phyloP scores from a whole-genome alignment of 176 grass and related monocot genomes.

The Hyparrhenia diplandra region DNA sequence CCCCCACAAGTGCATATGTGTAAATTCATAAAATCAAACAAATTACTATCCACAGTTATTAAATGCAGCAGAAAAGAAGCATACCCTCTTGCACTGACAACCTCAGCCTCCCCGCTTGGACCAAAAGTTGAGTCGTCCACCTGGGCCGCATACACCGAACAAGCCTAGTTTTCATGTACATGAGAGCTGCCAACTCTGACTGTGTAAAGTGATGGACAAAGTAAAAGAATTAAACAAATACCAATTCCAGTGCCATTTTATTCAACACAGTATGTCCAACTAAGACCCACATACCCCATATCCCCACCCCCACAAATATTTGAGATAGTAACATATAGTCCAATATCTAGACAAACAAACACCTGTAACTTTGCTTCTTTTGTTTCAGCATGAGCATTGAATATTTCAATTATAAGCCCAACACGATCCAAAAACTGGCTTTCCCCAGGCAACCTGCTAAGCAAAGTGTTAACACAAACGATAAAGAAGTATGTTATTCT shows the following conservation, averaged over 20 bases:
- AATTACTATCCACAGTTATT: background rate
- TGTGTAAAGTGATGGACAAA: slow-evolving; percentile 36
- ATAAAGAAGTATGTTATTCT: background rate
- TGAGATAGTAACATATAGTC: background rate
- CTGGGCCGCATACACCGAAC: slow-evolving; percentile 87
- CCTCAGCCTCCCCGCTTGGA: slow-evolving; percentile 85
- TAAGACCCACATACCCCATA: background rate
- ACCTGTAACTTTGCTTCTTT: slow-evolving; percentile 99
- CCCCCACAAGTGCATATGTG: background rate
- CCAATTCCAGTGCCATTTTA: slow-evolving; percentile 14
- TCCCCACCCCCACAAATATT: background rate
- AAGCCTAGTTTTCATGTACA: slow-evolving; percentile 95
- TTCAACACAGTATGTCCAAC: slow-evolving; percentile 4
- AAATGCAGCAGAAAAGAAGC: slow-evolving; percentile 18
- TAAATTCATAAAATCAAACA: background rate
- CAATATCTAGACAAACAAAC: slow-evolving; percentile 12
- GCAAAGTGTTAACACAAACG: slow-evolving; percentile 20
- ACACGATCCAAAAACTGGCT: slow-evolving; percentile 89
- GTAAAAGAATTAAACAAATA: slow-evolving; percentile 17
- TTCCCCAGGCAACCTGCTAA: slow-evolving; percentile 64
- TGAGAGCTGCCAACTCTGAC: slow-evolving; percentile 93
- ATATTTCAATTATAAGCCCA: slow-evolving; percentile 97
- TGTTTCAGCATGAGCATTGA: slow-evolving; percentile 96
- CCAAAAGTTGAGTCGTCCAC: slow-evolving; percentile 83
- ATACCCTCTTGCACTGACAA: slow-evolving; percentile 96